phyloP scores from a whole-genome alignment of 805 yeast genomes.

The Yamadazyma nakazawae region DNA sequence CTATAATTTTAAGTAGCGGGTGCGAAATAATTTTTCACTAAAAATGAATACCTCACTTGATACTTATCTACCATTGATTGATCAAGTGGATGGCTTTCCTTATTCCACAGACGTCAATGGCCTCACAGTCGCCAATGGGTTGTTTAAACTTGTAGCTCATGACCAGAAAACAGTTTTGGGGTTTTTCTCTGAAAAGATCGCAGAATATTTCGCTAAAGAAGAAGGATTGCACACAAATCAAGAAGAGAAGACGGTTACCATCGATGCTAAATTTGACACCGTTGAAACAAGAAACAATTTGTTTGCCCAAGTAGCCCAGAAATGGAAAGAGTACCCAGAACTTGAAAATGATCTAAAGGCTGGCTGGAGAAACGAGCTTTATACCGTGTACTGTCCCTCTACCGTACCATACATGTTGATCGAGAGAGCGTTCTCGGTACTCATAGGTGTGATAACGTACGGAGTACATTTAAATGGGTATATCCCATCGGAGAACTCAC shows the following conservation, averaged over 20 bases:
- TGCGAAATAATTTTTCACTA: conserved; percentile 10
- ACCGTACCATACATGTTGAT: conserved; percentile 58
- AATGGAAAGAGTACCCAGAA: conserved; percentile 32
- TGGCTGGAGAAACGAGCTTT: conserved; percentile 88
- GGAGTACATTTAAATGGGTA: conserved; percentile 90
- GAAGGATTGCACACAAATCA: conserved; percentile 21
- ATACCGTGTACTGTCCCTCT: conserved; percentile 61
- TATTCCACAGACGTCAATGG: conserved; percentile 13
- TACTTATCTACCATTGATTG: conserved; percentile 14
- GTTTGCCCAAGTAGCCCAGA: conserved; percentile 41
- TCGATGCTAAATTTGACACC: conserved; percentile 28
- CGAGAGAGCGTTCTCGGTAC: conserved; percentile 79
- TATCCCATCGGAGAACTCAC: conserved; percentile 41
- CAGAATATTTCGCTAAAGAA: conserved; percentile 17
- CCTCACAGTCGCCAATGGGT: conserved; percentile 9
- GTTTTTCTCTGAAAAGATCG: conserved; percentile 24
- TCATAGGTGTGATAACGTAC: conserved; percentile 83
- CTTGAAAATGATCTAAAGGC: conserved; percentile 31
- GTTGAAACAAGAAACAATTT: conserved; percentile 39
- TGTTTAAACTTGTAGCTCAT: conserved; percentile 28
- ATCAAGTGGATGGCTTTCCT: conserved; percentile 31
- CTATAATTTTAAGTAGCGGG: neutral
- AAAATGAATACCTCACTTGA: neutral
- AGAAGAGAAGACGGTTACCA: conserved; percentile 20
- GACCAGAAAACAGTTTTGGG: conserved; percentile 28